Base-by-base conservation (phyloP, 257 asterid species). In the Solanum infundibuliforme region DNA sequence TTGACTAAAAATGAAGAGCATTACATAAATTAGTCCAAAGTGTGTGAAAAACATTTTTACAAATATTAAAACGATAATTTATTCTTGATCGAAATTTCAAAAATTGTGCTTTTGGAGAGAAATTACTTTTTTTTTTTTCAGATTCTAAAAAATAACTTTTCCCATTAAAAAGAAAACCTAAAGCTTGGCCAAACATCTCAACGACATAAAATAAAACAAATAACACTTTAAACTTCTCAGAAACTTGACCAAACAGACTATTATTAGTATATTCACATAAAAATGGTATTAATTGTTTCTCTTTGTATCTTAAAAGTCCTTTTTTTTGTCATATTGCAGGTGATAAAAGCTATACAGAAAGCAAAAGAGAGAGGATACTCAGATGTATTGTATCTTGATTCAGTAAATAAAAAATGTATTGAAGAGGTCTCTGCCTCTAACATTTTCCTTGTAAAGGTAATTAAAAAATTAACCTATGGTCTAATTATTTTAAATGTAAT, bases 371-470 rank as follows among this genome's bases (percentile, higher is more conserved):
- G 81, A 82, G 98, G 98, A 39, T 95, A 93, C 91, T 94, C 98
- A 5, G 98, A 95, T 86, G 98, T 95, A 75, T 88, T 95, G 34
- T 95, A 94, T 90, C 95, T 95, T 8, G 95, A 94, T 88, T 94
- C 98, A n/a, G 91, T 87, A 74, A 85, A 89, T 89, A 93, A 93
- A 83, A 92, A 87, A 91, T 87, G 94, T 88, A 77, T 95, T 29
- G 98, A 95, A 87, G 98, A 95, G 92, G 97, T 91, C 71, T 94
- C 98, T 36, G 89, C 98, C 48, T 90, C 94, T 82, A 95, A 95
- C 81, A 89, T 95, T 85, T 95, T 95, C 90, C 86, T 94, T 55
- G 83, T 93, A 38, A 94, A 94, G 98, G 98, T 93, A 94, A 62
- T 62, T 10, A 62, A 55, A 71, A 29, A 23, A 25, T 8, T 35